Evolutionary conservation across 163 green algal genomes (phyloP), one percentile per base, ranked within the genome.

Genomic region (Smithsoniella earleae): DNA sequence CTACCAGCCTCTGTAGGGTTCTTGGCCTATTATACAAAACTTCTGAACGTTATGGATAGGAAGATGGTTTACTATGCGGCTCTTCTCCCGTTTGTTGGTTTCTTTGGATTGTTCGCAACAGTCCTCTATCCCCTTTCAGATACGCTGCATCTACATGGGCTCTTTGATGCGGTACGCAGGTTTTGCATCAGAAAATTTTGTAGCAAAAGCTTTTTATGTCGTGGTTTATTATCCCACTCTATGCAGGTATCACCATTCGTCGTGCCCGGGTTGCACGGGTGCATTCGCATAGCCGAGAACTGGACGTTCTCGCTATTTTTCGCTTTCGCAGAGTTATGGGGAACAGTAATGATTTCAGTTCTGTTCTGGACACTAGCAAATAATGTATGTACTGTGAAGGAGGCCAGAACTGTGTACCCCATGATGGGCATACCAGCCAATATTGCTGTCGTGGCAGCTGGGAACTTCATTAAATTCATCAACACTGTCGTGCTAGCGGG

Each of bases 261-360:
- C 25, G 58, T 69, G 27, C 58, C 80, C 13, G 89, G 89, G 2
- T 81, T 96, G 46, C 83, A 89, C 22, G 89, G 89, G 34, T 73
- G 91, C 66, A 72, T 92, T 31, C 87, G 87, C 66, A 82, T 95
- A 37, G 72, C 87, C 1, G 82, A 91, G 77, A 83, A 95, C 81
- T 96, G 90, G 90, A 89, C 84, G 13, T 94, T 85, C 75, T 89
- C 83, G 2, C 74, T 94, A 18, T 96, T 96, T 77, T 96, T 92
- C 80, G 89, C 84, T 66, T 77, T 85, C 27, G 83, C 81, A 2
- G 90, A 96, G 82, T 82, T 96, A 37, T 96, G 90, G 90, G 90
- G 90, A 22, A 76, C 75, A 0, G 88, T 94, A 1, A 88, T 92
- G 52, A 95, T 96, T 78, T 85, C 75, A 46, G 80, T 96, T 22